Evolutionary conservation across 2,329 filamentous ascomycete genomes (phyloP).

Genomic region (Ophiocordyceps robertsii): DNA sequence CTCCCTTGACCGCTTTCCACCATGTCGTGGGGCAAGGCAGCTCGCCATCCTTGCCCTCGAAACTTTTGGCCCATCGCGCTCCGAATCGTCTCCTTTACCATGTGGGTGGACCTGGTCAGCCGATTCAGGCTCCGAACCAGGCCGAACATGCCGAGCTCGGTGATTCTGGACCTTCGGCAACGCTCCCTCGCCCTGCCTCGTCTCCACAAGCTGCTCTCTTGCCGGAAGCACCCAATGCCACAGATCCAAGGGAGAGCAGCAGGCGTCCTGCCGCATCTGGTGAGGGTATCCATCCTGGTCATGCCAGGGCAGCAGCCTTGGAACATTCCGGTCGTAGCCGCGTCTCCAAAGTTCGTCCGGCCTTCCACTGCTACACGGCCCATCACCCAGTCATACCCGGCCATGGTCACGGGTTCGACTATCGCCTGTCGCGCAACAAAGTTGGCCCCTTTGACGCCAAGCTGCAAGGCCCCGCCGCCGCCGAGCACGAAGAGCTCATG

Average conservation of each 20-base stretch:
- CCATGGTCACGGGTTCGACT: slow-evolving; percentile 1
- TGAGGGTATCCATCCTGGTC: not conserved
- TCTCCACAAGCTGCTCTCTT: too few relatives aligned
- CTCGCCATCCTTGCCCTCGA: not conserved
- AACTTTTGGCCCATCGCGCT: not conserved
- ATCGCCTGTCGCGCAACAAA: slow-evolving; percentile 6
- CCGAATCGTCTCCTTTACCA: not conserved
- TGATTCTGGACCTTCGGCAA: too few relatives aligned
- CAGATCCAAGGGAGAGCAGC: too few relatives aligned
- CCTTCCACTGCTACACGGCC: slow-evolving; percentile 6
- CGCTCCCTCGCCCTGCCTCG: too few relatives aligned
- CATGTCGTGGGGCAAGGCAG: not conserved
- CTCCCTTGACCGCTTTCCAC: not conserved
- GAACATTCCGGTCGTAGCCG: slow-evolving; percentile 8
- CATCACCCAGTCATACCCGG: slow-evolving; percentile 1
- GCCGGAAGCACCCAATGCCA: too few relatives aligned
- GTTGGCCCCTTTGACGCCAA: slow-evolving; percentile 5
- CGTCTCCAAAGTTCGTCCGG: slow-evolving; percentile 13
- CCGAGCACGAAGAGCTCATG: not conserved
- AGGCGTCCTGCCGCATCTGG: not conserved
- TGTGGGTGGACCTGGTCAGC: too few relatives aligned
- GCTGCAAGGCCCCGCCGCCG: not conserved
- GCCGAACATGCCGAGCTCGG: too few relatives aligned
- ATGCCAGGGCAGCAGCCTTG: not conserved
- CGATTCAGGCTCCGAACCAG: too few relatives aligned